A percentile compares a stretch with the other conserved stretches of the same genome.
These are phyloP conservation scores for Rubia tinctorum DNA, from an alignment of 305 asterid species.

Conservation along the genomic window DNA sequence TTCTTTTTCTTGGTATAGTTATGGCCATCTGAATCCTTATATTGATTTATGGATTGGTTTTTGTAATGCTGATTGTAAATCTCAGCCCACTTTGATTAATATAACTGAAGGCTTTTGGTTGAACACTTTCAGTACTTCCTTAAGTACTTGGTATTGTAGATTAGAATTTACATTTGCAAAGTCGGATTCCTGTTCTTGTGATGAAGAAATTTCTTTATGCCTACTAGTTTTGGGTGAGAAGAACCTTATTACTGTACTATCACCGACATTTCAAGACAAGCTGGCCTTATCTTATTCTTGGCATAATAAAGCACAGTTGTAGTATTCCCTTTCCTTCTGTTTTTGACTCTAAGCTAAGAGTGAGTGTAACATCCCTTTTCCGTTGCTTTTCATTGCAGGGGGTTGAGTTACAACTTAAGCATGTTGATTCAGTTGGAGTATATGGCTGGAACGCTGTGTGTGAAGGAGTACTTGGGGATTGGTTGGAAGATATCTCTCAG, in stretches of 20 bases:
- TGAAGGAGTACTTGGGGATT: conserved; percentile 85
- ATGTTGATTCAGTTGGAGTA: conserved; percentile 83
- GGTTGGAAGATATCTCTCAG: conserved; percentile 98
- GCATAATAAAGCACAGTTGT: background rate
- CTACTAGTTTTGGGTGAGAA: background rate
- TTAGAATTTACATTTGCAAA: background rate
- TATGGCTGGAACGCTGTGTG: conserved; percentile 87
- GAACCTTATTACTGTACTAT: background rate
- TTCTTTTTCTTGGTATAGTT: conserved; percentile 8
- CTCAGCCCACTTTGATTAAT: background rate
- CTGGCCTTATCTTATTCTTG: background rate
- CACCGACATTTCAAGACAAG: background rate
- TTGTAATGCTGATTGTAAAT: background rate
- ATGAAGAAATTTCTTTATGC: background rate
- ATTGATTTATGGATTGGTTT: background rate
- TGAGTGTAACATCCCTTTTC: conserved; percentile 20
- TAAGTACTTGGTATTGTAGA: background rate
- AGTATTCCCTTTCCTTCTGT: background rate
- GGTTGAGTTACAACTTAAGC: conserved; percentile 88
- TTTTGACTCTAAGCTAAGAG: conserved; percentile 13
- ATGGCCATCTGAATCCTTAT: background rate
- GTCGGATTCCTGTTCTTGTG: background rate
- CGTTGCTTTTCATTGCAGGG: conserved; percentile 57
- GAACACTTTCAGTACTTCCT: background rate
- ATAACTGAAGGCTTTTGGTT: background rate